Evolutionary conservation across 495 filamentous ascomycete genomes (phyloP), one percentile per base, ranked within the genome.

Genomic region (Penicillium dipodomyicola): DNA sequence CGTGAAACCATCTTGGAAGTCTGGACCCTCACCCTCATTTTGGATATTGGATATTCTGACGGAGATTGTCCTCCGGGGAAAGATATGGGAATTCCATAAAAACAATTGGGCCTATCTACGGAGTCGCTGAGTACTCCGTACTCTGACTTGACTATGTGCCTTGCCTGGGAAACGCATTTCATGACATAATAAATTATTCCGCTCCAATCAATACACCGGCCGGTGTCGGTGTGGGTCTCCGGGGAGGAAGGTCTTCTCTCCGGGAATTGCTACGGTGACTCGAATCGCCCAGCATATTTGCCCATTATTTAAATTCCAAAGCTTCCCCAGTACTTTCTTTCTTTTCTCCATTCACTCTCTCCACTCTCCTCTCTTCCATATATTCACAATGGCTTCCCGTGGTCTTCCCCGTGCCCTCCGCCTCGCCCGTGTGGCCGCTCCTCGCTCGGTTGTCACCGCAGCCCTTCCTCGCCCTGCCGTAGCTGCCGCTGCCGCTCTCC

Each of bases 371-470:
- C 58, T 54, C 60, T 54, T 53, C 64, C 51, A 57, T 52, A 61
- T 57, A 65, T 69, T 73, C 75, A 85, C 72, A 80, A 98, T 97
- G 94, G 88, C 92, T 76, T 89, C 91, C 48, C 84, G 87, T 79
- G 84, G 80, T 73, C 84, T 94, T 71, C 87, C 82, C 71, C 88
- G 88, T 82, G 89, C 88, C 74, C 80, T 94, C 72, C 89, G 89
- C 76, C 75, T 91, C 77, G 80, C 84, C 67, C 87, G 87, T 72
- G 91, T 73, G 64, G 72, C 71, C 86, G 79, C 79, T 82, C 80
- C 80, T 77, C 69, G 82, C 80, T 72, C 74, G 49, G 70, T 73
- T 43, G 46, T 77, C 42, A 65, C 68, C 60, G 70, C 74, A 39
- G 72, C 74, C 54, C 72, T 77, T 43, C 76, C 72, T 62, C 75